Evolutionary conservation across 208 protist species (phyloP).

Genomic region (Trichomonas tenax): DNA sequence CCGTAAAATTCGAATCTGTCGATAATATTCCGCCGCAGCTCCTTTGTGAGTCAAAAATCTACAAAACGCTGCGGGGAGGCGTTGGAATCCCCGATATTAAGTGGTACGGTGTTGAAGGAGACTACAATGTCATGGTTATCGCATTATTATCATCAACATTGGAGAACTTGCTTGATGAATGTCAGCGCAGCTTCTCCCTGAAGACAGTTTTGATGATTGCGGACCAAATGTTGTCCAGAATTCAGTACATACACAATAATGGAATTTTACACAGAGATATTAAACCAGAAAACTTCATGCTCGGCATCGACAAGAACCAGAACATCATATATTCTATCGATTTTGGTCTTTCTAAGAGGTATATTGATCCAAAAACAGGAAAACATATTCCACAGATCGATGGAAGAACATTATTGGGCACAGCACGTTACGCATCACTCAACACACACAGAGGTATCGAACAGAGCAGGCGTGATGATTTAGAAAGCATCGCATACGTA

Average conservation of each 20-base stretch:
- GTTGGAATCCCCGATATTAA: constrained; percentile 79
- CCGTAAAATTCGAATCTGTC: constrained; percentile 61
- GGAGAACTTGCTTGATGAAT: constrained; percentile 87
- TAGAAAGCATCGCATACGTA: constrained; percentile 90
- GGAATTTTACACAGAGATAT: not conserved
- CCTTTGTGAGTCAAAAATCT: constrained; percentile 83
- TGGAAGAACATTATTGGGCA: constrained; percentile 57
- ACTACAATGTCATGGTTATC: constrained; percentile 97
- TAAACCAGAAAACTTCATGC: constrained; percentile 52
- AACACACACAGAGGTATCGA: constrained; percentile 98
- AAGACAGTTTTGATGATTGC: constrained; percentile 95
- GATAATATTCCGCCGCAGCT: constrained; percentile 80
- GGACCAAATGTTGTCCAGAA: constrained; percentile 76
- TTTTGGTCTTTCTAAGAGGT: constrained; percentile 87
- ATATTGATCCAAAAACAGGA: constrained; percentile 84
- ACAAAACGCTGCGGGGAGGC: constrained; percentile 60
- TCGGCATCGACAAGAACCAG: constrained; percentile 65
- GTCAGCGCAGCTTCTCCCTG: constrained; percentile 65
- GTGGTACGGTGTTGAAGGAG: constrained; percentile 80
- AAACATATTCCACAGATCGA: constrained; percentile 89
- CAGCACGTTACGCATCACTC: constrained; percentile 92
- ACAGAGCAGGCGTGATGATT: constrained; percentile 51
- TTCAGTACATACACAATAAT: constrained; percentile 53
- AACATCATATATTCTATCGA: constrained; percentile 42
- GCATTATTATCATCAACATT: constrained; percentile 86